A percentile compares a stretch with the other conserved stretches of the same genome.
These are phyloP conservation scores for Borealophlyctis nickersoniae DNA, from an alignment of 192 early-diverging fungal genomes.

Conservation along the genomic window DNA sequence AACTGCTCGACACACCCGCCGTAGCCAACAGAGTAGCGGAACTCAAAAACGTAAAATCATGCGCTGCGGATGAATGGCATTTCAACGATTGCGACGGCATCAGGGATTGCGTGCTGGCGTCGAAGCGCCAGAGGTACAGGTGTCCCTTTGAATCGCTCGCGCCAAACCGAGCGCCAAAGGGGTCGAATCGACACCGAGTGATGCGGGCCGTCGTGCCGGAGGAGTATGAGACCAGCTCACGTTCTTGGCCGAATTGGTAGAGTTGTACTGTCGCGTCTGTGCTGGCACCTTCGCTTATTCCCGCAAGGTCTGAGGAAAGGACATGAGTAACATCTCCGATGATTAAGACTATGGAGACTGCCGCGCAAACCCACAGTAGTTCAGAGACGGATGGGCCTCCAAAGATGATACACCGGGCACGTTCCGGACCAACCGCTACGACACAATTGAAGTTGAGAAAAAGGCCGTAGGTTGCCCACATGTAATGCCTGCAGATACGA, in stretches of 20 bases:
- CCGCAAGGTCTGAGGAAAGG: constrained; percentile 41
- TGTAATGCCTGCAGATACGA: too few species aligned
- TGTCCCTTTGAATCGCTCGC: constrained; percentile 65
- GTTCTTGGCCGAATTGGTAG: constrained; percentile 76
- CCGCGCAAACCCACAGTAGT: constrained; percentile 39
- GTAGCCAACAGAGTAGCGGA: constrained; percentile 72
- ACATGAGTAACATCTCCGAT: constrained; percentile 1
- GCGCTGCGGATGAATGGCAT: constrained; percentile 60
- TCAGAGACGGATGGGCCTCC: constrained; percentile 46
- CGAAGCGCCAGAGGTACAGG: constrained; percentile 74
- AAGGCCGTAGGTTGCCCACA: too few species aligned
- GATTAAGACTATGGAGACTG: neutral
- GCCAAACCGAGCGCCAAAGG: constrained; percentile 75
- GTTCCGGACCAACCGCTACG: constrained; percentile 21
- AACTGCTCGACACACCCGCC: constrained; percentile 58
- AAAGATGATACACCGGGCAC: constrained; percentile 39
- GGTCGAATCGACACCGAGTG: constrained; percentile 64
- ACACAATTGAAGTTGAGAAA: too few species aligned
- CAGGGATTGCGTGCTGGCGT: constrained; percentile 55
- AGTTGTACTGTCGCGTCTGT: constrained; percentile 50
- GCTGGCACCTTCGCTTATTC: constrained; percentile 43
- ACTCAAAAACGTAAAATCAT: constrained; percentile 73
- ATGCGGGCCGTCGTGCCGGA: constrained; percentile 44
- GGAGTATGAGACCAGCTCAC: constrained; percentile 63
- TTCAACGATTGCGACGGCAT: constrained; percentile 47